Base-by-base conservation (phyloP, 169 alveolate species). In the Plasmodium billcollinsi region DNA sequence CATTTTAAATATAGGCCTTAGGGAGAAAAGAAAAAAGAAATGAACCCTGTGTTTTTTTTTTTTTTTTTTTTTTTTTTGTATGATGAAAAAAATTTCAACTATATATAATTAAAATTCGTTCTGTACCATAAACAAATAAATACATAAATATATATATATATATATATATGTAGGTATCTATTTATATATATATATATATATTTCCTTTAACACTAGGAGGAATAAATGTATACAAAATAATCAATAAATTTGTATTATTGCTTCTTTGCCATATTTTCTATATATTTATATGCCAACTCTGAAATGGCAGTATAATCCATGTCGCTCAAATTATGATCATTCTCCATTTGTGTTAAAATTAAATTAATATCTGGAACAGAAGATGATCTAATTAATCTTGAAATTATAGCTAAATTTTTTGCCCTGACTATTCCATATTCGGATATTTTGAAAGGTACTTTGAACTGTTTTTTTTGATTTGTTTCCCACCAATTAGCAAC, bases 401-500 rank as follows among this genome's bases (percentile, higher is more conserved):
- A 52, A 54, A 80, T 69, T 12, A 80, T 80, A 29, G 90, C 90
- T 54, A 80, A 75, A 69, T 80, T 80, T 80, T 80, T 80, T 5
- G 90, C 90, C 67, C 83, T 80, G 21, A 66, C 47, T 43, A 80
- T 80, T 69, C 90, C 90, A 67, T 80, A 73, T 61, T 80, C 90
- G 2, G 90, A 80, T n/a, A 80, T 80, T 80, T 80, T 80, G 67
- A 80, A 80, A 39, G 90, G 90, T 18, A 80, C 90, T 80, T 80
- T 80, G 15, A 69, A 80, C 39, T 80, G 90, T 43, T 80, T 80
- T 62, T 80, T 80, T 58, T 80, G 80, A 54, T 80, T 71, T 5
- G 90, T 80, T 80, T 80, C 90, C 90, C 90, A 80, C 90, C 90
- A 80, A 59, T 80, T 80, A 49, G 90, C 90, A 63, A 80, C 90